Conservation (phyloP, 2,329 filamentous ascomycete species). For the Neofusicoccum cordaticola region DNA sequence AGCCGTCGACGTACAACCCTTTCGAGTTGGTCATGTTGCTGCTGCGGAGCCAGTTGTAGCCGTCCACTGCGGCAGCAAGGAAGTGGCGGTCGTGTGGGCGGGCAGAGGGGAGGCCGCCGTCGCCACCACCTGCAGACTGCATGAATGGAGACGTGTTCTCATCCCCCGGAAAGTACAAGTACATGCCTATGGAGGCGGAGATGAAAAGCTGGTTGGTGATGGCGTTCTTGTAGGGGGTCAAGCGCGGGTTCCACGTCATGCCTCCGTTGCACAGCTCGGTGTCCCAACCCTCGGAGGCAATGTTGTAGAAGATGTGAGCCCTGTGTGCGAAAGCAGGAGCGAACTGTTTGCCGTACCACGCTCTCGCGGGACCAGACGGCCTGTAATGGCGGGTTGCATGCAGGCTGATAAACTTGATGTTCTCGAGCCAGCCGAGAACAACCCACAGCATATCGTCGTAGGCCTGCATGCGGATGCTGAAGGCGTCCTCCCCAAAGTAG, state of each 20-base stretch:
- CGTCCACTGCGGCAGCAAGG: constrained; percentile 70
- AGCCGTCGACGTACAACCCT: constrained; percentile 82
- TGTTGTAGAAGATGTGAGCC: constrained; percentile 79
- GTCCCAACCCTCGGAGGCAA: constrained; percentile 79
- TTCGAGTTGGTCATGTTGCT: constrained; percentile 77
- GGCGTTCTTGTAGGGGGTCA: constrained; percentile 88
- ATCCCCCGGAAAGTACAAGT: constrained; percentile 82
- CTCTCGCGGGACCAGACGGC: constrained; percentile 14
- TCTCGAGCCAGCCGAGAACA: constrained; percentile 85
- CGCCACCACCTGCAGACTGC: constrained; percentile 11
- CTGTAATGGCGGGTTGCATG: constrained; percentile 65
- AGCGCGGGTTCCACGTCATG: constrained; percentile 83
- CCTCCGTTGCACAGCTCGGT: constrained; percentile 76
- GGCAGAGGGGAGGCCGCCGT: constrained; percentile 23
- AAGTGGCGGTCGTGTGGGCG: constrained; percentile 60
- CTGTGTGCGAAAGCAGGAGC: constrained; percentile 76
- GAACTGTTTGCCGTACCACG: constrained; percentile 77
- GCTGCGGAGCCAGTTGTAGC: constrained; percentile 74
- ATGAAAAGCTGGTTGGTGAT: constrained; percentile 93
- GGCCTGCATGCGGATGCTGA: constrained; percentile 71
- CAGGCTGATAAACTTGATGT: constrained; percentile 69
- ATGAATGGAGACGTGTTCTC: constrained; percentile 67
- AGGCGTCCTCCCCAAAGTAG: constrained; percentile 83
- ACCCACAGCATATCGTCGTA: constrained; percentile 97
- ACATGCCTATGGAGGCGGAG: constrained; percentile 82